phyloP scores from a whole-genome alignment of 768 basidiomycete genomes.

The Rhodocollybia butyracea region DNA sequence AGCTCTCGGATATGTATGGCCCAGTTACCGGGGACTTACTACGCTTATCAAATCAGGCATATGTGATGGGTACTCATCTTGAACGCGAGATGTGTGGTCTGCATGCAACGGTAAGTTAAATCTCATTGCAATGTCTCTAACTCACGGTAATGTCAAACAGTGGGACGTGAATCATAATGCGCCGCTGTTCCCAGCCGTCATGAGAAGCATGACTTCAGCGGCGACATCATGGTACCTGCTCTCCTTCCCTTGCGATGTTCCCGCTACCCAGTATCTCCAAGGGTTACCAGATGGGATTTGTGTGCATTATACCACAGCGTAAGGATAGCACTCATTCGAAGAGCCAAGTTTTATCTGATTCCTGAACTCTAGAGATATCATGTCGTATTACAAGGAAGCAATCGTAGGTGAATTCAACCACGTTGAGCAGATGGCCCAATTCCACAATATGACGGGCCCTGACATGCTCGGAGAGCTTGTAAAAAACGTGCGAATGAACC shows the following conservation, averaged over 20 bases:
- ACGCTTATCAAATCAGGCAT: constrained; percentile 7
- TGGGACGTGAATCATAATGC: constrained; percentile 9
- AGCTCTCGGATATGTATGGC: constrained; percentile 6
- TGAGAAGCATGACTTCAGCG: constrained; percentile 10
- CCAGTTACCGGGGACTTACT: constrained; percentile 5
- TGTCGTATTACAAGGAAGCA: constrained; percentile 15
- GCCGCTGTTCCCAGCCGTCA: constrained; percentile 6
- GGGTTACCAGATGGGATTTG: constrained; percentile 8
- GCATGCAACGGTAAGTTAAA: not conserved
- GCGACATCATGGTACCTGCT: constrained; percentile 7
- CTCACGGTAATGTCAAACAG: not conserved
- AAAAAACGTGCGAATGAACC: not conserved
- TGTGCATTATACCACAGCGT: constrained; percentile 9
- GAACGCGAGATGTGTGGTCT: constrained; percentile 7
- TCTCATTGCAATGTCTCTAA: not conserved
- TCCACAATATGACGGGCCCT: not conserved
- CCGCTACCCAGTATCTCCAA: constrained; percentile 3
- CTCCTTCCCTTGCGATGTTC: constrained; percentile 2
- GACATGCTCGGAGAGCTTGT: constrained; percentile 12
- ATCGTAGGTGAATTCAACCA: constrained; percentile 14
- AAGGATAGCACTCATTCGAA: not conserved
- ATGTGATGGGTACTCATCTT: constrained; percentile 12
- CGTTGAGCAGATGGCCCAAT: constrained; percentile 10
- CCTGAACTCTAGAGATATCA: constrained; percentile 8
- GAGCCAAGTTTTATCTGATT: not conserved